Evolutionary conservation across 2,329 filamentous ascomycete genomes (phyloP), one percentile per base, ranked within the genome.

Genomic region (Cladophialophora chaetospira): DNA sequence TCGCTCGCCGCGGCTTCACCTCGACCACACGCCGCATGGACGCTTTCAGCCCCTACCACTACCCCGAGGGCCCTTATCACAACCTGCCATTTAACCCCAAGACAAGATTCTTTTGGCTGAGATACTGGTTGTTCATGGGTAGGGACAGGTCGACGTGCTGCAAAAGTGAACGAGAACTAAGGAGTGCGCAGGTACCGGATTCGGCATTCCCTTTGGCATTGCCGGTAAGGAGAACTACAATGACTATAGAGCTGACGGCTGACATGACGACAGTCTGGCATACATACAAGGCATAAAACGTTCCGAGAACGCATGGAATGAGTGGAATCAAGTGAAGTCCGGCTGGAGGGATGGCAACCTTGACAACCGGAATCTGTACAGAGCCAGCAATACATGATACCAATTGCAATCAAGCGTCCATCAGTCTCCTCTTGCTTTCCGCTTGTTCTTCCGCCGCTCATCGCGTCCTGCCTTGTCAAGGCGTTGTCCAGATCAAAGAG

Each of bases 41-140:
- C 69, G 19, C 33, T 13, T 51, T 51, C 48, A 95, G 90, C 74
- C 92, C 92, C 64, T 97, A 96, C 87, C 94, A 99, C 83, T 99
- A 99, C 82, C 88, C 93, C 69, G 93, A 97, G 82, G 94, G 93
- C 65, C 89, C 93, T 71, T 88, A 91, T 78, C 87, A 83, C 82
- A 97, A 97, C 84, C 79, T 99, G 66, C 94, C 94, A 66, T 99
- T 99, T 86, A 96, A 99, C 83, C 89, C 94, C 67, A 82, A 90
- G 79, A 93, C 87, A 73, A 89, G 86, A 79, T 88, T 82, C 79
- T 99, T 99, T 75, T 84, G 80, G 66, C 62, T 90, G 68, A 83
- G 87, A 77, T 99, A 88, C 86, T 95, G 91, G 88, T 73, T 73
- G 63, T 94, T 89, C 80, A 87, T 87, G 82, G 11, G 48, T 51